Conservation (phyloP, 441 rosid genomes). For the Populus hybrid region DNA sequence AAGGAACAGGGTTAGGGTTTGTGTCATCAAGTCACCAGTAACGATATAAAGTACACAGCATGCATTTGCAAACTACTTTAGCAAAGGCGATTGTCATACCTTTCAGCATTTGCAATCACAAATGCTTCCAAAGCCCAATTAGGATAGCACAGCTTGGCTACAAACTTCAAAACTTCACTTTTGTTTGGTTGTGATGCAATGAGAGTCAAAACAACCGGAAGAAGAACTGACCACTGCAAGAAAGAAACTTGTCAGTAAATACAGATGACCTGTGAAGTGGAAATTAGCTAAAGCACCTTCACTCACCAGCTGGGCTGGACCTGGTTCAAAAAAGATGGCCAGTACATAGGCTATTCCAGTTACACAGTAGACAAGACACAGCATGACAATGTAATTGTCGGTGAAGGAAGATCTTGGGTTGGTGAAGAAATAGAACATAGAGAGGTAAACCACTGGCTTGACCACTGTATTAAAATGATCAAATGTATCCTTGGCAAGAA, state of each 20-base stretch:
- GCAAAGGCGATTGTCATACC: conserved; percentile 36
- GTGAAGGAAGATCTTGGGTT: conserved; percentile 80
- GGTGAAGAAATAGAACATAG: conserved; percentile 92
- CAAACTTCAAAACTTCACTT: conserved; percentile 32
- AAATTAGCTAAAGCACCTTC: not conserved
- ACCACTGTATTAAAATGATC: conserved; percentile 77
- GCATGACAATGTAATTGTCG: conserved; percentile 71
- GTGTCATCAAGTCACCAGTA: not conserved
- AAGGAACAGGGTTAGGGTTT: not conserved
- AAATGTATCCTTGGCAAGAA: conserved; percentile 89
- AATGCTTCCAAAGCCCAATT: conserved; percentile 90
- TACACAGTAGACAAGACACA: conserved; percentile 88
- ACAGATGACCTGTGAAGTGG: not conserved
- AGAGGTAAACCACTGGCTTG: conserved; percentile 88
- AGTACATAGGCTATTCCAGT: conserved; percentile 85
- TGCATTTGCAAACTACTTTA: not conserved
- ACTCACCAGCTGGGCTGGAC: conserved; percentile 93
- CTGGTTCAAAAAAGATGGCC: conserved; percentile 76
- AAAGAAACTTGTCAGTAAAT: conserved; percentile 15
- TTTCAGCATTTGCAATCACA: conserved; percentile 74
- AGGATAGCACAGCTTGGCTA: conserved; percentile 67
- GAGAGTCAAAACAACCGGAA: conserved; percentile 94
- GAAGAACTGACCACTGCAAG: conserved; percentile 88
- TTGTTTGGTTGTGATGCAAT: conserved; percentile 53
- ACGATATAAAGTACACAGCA: too few species aligned